phyloP scores from a whole-genome alignment of 257 asterid species.

The Rubia yunnanensis region DNA sequence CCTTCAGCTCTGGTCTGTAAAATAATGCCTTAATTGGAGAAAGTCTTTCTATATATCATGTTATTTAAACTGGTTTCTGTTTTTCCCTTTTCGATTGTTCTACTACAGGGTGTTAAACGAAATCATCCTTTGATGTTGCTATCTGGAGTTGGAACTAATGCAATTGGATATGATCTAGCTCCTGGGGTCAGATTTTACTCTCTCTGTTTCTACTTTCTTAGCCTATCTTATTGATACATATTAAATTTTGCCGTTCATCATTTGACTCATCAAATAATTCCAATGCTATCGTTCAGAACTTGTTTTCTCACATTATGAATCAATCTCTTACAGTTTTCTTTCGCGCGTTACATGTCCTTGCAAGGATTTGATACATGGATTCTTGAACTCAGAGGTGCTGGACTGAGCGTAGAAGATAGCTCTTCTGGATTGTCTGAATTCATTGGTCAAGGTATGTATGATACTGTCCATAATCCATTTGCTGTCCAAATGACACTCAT shows the following conservation, averaged over 20 bases:
- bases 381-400: slow-evolving; percentile 27
- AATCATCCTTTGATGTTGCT: slow-evolving; percentile 21
- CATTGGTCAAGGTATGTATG: slow-evolving; percentile 3
- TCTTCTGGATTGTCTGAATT: slow-evolving; percentile 2
- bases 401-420: slow-evolving; percentile 15
- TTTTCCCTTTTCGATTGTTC: not conserved
- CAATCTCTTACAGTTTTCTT: slow-evolving; percentile 19
- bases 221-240: not conserved
- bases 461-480: not conserved
- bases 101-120: slow-evolving; percentile 10
- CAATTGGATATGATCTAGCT: slow-evolving; percentile 28
- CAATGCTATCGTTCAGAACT: not conserved
- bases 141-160: slow-evolving; percentile 29
- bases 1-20: slow-evolving; percentile 17
- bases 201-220: not conserved
- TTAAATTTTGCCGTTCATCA: too few relatives aligned
- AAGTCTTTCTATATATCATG: not conserved
- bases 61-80: not conserved
- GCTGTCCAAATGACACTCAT: not conserved
- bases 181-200: slow-evolving; percentile 20
- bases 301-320: not conserved
- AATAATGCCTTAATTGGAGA: not conserved
- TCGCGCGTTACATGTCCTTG: slow-evolving; percentile 22
- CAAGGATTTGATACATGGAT: slow-evolving; percentile 31
- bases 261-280: too few relatives aligned